phyloP scores from a whole-genome alignment of 2,329 filamentous ascomycete species.

The Celoporthe dispersa region DNA sequence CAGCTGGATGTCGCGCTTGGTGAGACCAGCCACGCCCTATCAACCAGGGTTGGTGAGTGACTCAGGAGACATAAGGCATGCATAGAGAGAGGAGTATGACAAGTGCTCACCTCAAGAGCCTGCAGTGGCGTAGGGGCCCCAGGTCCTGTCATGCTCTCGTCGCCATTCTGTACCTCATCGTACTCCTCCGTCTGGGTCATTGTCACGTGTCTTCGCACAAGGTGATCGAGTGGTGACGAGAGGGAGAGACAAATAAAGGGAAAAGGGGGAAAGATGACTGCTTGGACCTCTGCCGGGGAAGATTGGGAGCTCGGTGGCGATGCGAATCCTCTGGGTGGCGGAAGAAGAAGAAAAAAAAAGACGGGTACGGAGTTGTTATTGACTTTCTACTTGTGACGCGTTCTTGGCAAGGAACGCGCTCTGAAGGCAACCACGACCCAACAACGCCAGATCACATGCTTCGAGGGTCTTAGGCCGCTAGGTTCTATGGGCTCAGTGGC shows the following conservation, averaged over 20 bases:
- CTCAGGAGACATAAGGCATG: not conserved
- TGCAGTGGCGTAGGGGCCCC: conserved; percentile 91
- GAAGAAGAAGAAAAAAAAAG: not conserved
- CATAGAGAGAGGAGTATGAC: not conserved
- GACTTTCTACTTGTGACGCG: not conserved
- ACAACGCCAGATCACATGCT: conserved; percentile 19
- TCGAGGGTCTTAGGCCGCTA: not conserved
- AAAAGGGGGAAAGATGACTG: not conserved
- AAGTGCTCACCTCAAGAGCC: conserved; percentile 74
- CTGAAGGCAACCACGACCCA: conserved; percentile 4
- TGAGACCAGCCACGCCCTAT: conserved; percentile 87
- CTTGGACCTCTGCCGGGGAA: not conserved
- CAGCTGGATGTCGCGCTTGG: conserved; percentile 93
- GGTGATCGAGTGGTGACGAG: not conserved
- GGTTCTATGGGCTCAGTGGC: not conserved
- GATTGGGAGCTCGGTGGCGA: not conserved
- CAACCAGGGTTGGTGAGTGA: not conserved
- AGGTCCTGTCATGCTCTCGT: conserved; percentile 79
- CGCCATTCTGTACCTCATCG: conserved; percentile 67
- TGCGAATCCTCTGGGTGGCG: not conserved
- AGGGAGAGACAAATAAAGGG: not conserved
- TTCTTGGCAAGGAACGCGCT: conserved; percentile 7
- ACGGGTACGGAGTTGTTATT: conserved; percentile 3
- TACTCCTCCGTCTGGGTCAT: conserved; percentile 63
- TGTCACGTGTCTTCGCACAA: not conserved